Base-by-base conservation (phyloP, 805 yeast genomes). In the Zygotorulaspora florentina region DNA sequence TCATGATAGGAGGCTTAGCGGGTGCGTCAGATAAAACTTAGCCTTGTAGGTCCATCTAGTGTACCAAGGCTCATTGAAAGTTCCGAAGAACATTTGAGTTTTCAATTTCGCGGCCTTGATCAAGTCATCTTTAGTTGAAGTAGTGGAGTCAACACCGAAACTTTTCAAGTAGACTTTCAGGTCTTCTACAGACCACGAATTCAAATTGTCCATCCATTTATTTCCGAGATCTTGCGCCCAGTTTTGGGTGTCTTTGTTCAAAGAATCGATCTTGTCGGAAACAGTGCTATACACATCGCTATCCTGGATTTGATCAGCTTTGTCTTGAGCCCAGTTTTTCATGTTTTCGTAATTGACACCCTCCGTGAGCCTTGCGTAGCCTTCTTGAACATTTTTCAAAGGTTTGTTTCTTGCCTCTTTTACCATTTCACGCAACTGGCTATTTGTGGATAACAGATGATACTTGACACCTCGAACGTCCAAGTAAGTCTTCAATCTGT, bases 121-220 rank as follows among this genome's bases (percentile, higher is more conserved):
- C 48, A 76, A 58, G 18, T 74, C 71, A 8, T 67, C 66, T 33
- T 60, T 58, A 3, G 62, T 45, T 0, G 50, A 49, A n/a, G 57
- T 53, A 1, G 58, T 50, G 26, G 63, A 45, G 12, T 65, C 60
- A 34, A 65, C 55, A n/a, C 79, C 79, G 56, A 69, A 74, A 2
- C 70, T 62, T 13, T 62, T 58, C 46, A 76, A 55, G 51, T 75
- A 76, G 12, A 65, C 50, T 37, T 52, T 62, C 45, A 76, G 57
- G 45, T 76, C 80, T 18, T 67, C 67, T 13, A 62, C 64, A 2
- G 75, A 64, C 75, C 76, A 75, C 8, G 67, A 56, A 23, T 68
- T 61, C 43, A 74, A 65, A 13, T 68, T 53, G 2, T 54, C 47
- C 5, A 54, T 51, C 55, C 64, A 55, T 10, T 49, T 55, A 12